Percentiles rank a stretch among this genome's conserved stretches.
Evolutionary conservation across 495 filamentous ascomycete species (phyloP).

Genomic region (Xanthoparmelia taractica): DNA sequence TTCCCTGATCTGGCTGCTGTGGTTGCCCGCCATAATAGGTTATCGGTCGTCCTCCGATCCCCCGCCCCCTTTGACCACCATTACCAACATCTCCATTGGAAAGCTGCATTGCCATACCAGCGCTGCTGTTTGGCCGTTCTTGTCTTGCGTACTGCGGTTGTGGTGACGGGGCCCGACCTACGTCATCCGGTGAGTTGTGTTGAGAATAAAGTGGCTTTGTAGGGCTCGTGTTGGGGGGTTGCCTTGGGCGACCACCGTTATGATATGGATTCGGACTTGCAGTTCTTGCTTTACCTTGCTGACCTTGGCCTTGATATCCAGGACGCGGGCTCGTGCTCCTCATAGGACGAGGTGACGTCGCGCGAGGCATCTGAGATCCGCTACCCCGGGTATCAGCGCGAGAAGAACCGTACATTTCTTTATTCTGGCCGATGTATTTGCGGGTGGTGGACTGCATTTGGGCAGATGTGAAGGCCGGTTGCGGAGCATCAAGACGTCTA

Average conservation of each 20-base stretch:
- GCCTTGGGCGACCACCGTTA: constrained; percentile 14
- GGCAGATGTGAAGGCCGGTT: constrained; percentile 82
- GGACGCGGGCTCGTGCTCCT: constrained; percentile 52
- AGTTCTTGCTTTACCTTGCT: constrained; percentile 21
- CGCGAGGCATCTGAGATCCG: constrained; percentile 38
- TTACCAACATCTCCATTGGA: constrained; percentile 40
- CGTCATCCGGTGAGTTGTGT: constrained; percentile 48
- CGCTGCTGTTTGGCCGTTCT: constrained; percentile 57
- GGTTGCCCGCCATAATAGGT: constrained; percentile 32
- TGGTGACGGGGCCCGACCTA: constrained; percentile 50
- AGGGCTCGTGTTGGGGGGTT: constrained; percentile 24
- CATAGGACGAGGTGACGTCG: constrained; percentile 45
- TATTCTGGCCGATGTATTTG: constrained; percentile 74
- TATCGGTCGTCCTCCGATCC: constrained; percentile 28
- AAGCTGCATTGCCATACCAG: constrained; percentile 75
- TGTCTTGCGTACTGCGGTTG: constrained; percentile 52
- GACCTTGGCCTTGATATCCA: constrained; percentile 20
- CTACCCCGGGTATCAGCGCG: constrained; percentile 29
- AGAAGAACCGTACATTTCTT: constrained; percentile 61
- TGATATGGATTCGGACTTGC: constrained; percentile 29
- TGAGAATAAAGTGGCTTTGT: constrained; percentile 33
- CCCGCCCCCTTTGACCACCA: constrained; percentile 18
- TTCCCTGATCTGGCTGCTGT: constrained; percentile 21
- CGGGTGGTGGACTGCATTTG: constrained; percentile 92
- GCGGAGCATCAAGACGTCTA: constrained; percentile 77